These are phyloP conservation scores for Claviceps pusilla DNA, from an alignment of 2,329 filamentous ascomycete species.

Conservation along the genomic window DNA sequence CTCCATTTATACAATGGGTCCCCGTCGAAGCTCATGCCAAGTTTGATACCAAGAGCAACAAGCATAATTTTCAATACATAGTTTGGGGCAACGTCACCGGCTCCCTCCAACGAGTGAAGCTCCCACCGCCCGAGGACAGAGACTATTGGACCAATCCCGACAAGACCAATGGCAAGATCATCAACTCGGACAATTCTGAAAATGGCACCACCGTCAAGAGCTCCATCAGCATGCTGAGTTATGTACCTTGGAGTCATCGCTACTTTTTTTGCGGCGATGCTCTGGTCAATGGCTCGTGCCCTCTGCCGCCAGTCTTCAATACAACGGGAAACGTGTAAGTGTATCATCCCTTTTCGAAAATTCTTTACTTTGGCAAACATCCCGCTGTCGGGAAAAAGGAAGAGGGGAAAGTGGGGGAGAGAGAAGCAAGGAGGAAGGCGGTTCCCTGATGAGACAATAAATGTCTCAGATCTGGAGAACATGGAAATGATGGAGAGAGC, in stretches of 20 bases:
- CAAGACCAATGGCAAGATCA: constrained; percentile 60
- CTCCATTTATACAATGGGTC: constrained; percentile 60
- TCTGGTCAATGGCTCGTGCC: constrained; percentile 51
- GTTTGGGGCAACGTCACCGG: constrained; percentile 89
- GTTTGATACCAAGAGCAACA: constrained; percentile 48
- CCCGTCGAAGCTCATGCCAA: constrained; percentile 59
- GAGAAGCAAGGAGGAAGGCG: not conserved
- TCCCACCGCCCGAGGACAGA: constrained; percentile 45
- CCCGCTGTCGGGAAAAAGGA: not conserved
- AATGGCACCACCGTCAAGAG: constrained; percentile 60
- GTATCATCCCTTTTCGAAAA: not conserved
- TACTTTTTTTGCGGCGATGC: constrained; percentile 51
- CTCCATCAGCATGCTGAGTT: constrained; percentile 61
- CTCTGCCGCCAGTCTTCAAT: constrained; percentile 58
- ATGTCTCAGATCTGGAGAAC: not conserved
- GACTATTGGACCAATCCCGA: constrained; percentile 47
- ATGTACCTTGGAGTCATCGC: constrained; percentile 46
- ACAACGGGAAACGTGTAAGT: constrained; percentile 11
- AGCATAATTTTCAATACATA: constrained; percentile 57
- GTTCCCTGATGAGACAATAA: not conserved
- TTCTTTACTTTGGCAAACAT: not conserved
- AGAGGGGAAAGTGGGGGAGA: not conserved
- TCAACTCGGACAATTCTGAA: constrained; percentile 42
- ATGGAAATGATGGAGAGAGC: not conserved
- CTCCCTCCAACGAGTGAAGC: constrained; percentile 36